Percentiles rank a stretch among this genome's conserved stretches.
Conservation (phyloP, 2,329 filamentous ascomycete species). For the Pyrenophora tritici-repentis region DNA sequence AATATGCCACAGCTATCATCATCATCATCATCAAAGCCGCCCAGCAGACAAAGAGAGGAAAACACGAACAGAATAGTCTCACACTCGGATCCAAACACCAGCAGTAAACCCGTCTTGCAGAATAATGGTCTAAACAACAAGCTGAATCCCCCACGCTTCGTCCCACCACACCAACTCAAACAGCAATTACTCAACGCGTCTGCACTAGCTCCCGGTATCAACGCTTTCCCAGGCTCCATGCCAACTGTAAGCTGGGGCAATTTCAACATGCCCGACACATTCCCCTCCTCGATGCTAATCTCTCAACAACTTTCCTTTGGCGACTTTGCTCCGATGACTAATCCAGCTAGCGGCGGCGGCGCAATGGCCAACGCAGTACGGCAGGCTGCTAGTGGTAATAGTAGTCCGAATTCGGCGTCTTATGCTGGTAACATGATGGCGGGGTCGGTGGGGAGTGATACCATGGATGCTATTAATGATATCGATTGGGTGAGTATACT, state of each 20-base stretch:
- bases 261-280: constrained; percentile 21
- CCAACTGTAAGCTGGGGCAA: constrained; percentile 33
- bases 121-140: not conserved
- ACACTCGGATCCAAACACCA: constrained; percentile 1
- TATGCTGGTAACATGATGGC: constrained; percentile 1
- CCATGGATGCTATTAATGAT: constrained; percentile 49
- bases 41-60: constrained; percentile 8
- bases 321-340: not conserved
- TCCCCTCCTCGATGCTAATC: constrained; percentile 7
- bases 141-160: constrained; percentile 3
- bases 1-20: constrained; percentile 45
- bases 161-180: constrained; percentile 4
- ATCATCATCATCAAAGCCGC: constrained; percentile 44
- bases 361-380: not conserved
- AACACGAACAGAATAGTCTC: constrained; percentile 9
- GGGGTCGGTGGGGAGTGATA: constrained; percentile 20
- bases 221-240: constrained; percentile 30
- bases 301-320: constrained; percentile 9
- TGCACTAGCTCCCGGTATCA: constrained; percentile 2
- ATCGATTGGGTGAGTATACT: constrained; percentile 67
- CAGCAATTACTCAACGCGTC: constrained; percentile 1
- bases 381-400: constrained; percentile 4
- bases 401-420: constrained; percentile 3
- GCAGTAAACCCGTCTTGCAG: not conserved
- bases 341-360: no score